Conservation (phyloP, 169 alveolate species). For the Plasmodium chabaudi region DNA sequence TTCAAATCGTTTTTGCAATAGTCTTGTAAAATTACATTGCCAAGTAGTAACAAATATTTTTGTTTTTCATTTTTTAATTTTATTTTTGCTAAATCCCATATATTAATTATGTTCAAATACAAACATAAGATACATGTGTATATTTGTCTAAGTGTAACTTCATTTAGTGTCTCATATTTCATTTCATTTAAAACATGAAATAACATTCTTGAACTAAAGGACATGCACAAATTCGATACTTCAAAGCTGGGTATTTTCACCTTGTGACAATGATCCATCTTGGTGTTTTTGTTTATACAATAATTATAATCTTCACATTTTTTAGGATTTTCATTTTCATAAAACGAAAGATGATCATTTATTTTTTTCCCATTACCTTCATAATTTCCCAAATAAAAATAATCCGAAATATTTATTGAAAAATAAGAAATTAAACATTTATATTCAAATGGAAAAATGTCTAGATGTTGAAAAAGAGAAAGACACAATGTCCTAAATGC, state of each 20-base stretch:
- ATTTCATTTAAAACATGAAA: constrained; percentile 9
- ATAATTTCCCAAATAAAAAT: constrained; percentile 1
- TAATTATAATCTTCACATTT: no score
- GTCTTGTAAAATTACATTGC: background rate
- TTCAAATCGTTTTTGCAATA: background rate
- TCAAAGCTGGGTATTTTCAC: background rate
- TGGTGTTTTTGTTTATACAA: no score
- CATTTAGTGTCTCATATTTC: constrained; percentile 23
- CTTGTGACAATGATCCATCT: background rate
- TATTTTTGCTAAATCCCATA: background rate
- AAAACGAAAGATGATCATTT: no score
- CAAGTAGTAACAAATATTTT: background rate
- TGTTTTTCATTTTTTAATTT: background rate
- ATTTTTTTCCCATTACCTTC: no score
- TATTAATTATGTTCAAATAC: constrained; percentile 22
- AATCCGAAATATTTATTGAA: constrained; percentile 15
- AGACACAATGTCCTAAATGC: constrained; percentile 13
- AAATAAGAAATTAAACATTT: constrained; percentile 50
- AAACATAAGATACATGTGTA: constrained; percentile 15
- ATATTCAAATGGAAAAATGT: constrained; percentile 18
- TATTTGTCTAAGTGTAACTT: constrained; percentile 29
- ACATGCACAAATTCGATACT: background rate
- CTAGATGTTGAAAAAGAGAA: constrained; percentile 29
- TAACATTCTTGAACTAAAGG: constrained; percentile 8
- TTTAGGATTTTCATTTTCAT: background rate